Base-by-base conservation (phyloP, 306 rosid species). In the Gleditsia sinensis region DNA sequence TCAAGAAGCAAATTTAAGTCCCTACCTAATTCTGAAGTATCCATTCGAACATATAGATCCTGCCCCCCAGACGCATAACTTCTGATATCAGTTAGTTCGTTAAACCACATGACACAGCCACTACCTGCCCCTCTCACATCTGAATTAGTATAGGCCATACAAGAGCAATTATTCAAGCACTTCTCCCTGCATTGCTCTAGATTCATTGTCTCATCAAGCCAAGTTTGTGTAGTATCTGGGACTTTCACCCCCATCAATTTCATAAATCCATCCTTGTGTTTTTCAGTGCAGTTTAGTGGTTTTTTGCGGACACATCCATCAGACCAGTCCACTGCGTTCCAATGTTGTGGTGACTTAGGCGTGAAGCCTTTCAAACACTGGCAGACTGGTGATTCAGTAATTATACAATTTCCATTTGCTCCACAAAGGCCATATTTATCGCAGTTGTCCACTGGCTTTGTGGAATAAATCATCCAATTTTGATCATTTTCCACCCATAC, bases 61-160 rank as follows among this genome's bases (percentile, higher is more conserved):
- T 69, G 62, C 14, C 62, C 74, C 0, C 48, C 62, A 33, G 9
- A 16, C 7, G 33, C 20, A 10, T 9, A 34, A 0, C 2, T 8
- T 63, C 62, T 33, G 8, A 30, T 23, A 16, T 69, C 74, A 48
- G 33, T 14, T 3, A 51, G 21, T 50, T 50, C 48, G 0, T 34
- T 49, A 50, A 69, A 69, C 74, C 61, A 69, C 12, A 69, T 11
- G 19, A 8, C 74, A 21, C 48, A 51, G 9, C 74, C 74, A 50
- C 62, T 49, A 7, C 62, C 62, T 32, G 1, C 20, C n/a, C 49
- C 74, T 67, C 57, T 67, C 3, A 67, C 9, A 17, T 67, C 58
- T 25, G 56, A 45, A 27, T 45, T 45, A n/a, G 73, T 2, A 19
- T 28, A 67, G 10, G 73, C 59, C 73, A 30, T 30, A 20, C 73